phyloP scores from a whole-genome alignment of 2,329 filamentous ascomycete species.

The Diplodia mutila region DNA sequence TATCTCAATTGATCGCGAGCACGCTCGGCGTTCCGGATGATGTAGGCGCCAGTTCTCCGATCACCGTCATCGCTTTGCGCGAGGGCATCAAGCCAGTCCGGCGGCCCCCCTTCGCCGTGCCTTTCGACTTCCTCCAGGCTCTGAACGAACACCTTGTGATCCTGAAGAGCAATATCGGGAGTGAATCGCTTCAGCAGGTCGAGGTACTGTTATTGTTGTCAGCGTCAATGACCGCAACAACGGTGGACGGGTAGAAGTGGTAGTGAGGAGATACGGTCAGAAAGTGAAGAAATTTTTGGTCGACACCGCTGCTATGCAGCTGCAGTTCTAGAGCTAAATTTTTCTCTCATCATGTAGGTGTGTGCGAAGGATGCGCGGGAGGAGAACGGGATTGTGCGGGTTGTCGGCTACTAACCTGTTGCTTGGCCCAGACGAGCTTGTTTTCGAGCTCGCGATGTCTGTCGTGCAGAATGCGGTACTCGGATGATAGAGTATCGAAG shows the following conservation, averaged over 20 bases:
- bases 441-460: constrained; percentile 51
- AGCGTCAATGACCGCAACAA: background rate
- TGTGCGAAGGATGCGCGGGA: background rate
- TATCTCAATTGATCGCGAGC: constrained; percentile 32
- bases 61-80: constrained; percentile 41
- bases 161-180: constrained; percentile 42
- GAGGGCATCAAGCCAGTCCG: constrained; percentile 42
- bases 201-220: constrained; percentile 38
- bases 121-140: constrained; percentile 42
- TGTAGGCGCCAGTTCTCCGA: constrained; percentile 37
- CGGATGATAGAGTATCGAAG: constrained; percentile 51
- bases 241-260: constrained; percentile 25
- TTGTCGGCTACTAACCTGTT: constrained; percentile 48
- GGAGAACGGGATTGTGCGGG: background rate
- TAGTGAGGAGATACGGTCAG: constrained; percentile 36
- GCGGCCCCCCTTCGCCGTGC: constrained; percentile 29
- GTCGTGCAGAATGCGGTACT: constrained; percentile 51
- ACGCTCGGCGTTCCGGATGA: constrained; percentile 41
- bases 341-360: constrained; percentile 48
- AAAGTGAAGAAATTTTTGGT: constrained; percentile 37
- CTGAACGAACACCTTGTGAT: constrained; percentile 45
- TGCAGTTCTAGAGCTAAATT: constrained; percentile 59
- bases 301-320: constrained; percentile 50
- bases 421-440: constrained; percentile 52
- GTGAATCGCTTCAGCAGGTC: constrained; percentile 45